Evolutionary conservation across 306 rosid genomes (phyloP).

Genomic region (Castanea mollissima): DNA sequence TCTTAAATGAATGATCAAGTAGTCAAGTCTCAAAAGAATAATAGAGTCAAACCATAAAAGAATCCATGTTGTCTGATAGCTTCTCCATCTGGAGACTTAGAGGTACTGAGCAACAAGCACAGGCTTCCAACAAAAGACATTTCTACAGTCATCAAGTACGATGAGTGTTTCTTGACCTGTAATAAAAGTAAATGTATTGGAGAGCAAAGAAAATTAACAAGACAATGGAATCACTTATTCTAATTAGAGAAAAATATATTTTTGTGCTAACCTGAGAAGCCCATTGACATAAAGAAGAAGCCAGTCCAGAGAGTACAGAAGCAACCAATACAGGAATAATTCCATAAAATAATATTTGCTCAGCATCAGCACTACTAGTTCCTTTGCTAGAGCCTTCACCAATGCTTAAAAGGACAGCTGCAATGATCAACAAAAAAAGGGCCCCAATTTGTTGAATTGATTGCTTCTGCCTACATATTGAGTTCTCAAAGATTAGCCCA

Average conservation of each 20-base stretch:
- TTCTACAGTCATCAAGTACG: slow-evolving; percentile 94
- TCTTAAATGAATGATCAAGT: neutral
- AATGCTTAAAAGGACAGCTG: slow-evolving; percentile 87
- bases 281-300: slow-evolving; percentile 90
- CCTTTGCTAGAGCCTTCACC: slow-evolving; percentile 91
- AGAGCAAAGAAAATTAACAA: slow-evolving; percentile 14
- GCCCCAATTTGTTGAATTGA: slow-evolving; percentile 94
- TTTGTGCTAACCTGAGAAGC: slow-evolving; percentile 84
- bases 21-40: neutral
- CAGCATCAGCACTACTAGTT: slow-evolving; percentile 48
- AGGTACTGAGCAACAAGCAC: slow-evolving; percentile 71
- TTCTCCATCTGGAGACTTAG: slow-evolving; percentile 91
- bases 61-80: slow-evolving; percentile 71
- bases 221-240: neutral
- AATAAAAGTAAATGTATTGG: slow-evolving; percentile 21
- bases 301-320: slow-evolving; percentile 92
- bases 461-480: slow-evolving; percentile 57
- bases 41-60: slow-evolving; percentile 52
- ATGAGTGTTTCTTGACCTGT: slow-evolving; percentile 93
- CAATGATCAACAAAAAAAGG: slow-evolving; percentile 71
- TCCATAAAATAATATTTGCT: slow-evolving; percentile 77
- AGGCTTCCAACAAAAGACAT: slow-evolving; percentile 92
- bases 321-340: slow-evolving; percentile 86
- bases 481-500: slow-evolving; percentile 10
- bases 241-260: slow-evolving; percentile 9